phyloP scores from a whole-genome alignment of 164 flowering plant genomes.

The Echeveria elegans region DNA sequence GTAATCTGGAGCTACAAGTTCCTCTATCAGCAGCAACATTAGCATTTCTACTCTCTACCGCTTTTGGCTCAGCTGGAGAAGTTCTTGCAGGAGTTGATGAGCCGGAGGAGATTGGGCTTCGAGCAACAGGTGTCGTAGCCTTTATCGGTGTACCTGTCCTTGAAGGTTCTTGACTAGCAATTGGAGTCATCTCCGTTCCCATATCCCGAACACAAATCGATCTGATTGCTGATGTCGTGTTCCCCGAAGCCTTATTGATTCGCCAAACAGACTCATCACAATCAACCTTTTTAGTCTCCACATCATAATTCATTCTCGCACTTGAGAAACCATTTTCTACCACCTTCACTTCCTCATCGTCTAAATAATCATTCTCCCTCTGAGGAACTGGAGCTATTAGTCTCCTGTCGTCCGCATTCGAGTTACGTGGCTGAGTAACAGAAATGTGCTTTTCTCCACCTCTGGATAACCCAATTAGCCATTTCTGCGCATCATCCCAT shows the following conservation, averaged over 20 bases:
- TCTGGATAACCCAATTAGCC: slow-evolving; percentile 76
- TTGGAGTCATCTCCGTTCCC: slow-evolving; percentile 99
- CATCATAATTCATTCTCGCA: slow-evolving; percentile 22
- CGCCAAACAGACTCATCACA: slow-evolving; percentile 55
- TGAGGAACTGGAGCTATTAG: slow-evolving; percentile 62
- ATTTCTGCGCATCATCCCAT: slow-evolving; percentile 98
- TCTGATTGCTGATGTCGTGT: slow-evolving; percentile 32
- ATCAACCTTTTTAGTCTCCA: slow-evolving; percentile 63
- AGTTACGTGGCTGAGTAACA: slow-evolving; percentile 56
- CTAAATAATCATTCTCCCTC: slow-evolving; percentile 36
- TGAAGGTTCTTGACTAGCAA: slow-evolving; percentile 89
- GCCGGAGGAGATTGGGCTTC: slow-evolving; percentile 71
- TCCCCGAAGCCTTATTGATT: slow-evolving; percentile 31
- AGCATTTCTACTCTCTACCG: slow-evolving; percentile 31
- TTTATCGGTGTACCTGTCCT: slow-evolving; percentile 78
- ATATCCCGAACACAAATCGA: slow-evolving; percentile 84
- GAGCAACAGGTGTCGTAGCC: slow-evolving; percentile 52
- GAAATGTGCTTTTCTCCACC: slow-evolving; percentile 40
- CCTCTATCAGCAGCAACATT: slow-evolving; percentile 18
- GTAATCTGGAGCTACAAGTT: slow-evolving; percentile 15
- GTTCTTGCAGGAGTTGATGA: slow-evolving; percentile 57
- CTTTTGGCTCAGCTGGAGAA: slow-evolving; percentile 26
- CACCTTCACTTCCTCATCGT: slow-evolving; percentile 20
- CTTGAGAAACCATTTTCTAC: slow-evolving; percentile 15
- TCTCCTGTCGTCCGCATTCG: slow-evolving; percentile 86